A percentile compares a stretch with the other conserved stretches of the same genome.
Conservation (phyloP, 495 filamentous ascomycete species). For the Oleoguttula mirabilis region DNA sequence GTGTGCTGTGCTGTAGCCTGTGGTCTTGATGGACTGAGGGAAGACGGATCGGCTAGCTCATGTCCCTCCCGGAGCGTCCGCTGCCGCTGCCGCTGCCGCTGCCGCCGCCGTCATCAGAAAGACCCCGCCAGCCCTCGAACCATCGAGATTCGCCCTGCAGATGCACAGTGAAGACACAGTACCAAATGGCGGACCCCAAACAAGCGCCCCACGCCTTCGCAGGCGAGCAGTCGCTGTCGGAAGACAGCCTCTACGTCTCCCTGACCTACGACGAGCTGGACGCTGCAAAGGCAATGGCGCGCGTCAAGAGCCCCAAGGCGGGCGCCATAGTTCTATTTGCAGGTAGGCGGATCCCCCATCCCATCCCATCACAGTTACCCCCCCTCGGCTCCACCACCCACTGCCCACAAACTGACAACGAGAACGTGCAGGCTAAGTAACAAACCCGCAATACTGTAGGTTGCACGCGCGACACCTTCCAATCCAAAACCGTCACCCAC, state of each 20-base stretch:
- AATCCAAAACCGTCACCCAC: slow-evolving; percentile 55
- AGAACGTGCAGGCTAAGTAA: background rate
- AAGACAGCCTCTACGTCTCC: slow-evolving; percentile 38
- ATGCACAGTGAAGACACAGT: no score
- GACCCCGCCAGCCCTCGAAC: no score
- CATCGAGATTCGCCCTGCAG: no score
- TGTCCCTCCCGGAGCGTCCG: no score
- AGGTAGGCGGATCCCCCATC: slow-evolving; percentile 32
- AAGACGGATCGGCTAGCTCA: no score
- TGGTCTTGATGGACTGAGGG: no score
- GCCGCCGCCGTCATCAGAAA: no score
- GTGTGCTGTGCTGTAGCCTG: no score
- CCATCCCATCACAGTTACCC: no score
- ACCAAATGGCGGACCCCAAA: no score
- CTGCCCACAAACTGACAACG: slow-evolving; percentile 4
- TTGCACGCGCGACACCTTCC: slow-evolving; percentile 80
- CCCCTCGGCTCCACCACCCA: background rate
- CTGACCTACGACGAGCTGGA: slow-evolving; percentile 55
- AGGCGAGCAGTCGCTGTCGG: slow-evolving; percentile 16
- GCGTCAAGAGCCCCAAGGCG: slow-evolving; percentile 64
- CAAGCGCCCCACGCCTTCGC: no score
- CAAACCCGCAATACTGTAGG: slow-evolving; percentile 36
- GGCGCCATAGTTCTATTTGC: slow-evolving; percentile 85
- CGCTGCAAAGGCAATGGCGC: slow-evolving; percentile 45
- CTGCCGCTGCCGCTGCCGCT: no score